These are phyloP conservation scores for Tolypocladium guangdongense DNA, from an alignment of 2,329 filamentous ascomycete genomes.

Conservation along the genomic window DNA sequence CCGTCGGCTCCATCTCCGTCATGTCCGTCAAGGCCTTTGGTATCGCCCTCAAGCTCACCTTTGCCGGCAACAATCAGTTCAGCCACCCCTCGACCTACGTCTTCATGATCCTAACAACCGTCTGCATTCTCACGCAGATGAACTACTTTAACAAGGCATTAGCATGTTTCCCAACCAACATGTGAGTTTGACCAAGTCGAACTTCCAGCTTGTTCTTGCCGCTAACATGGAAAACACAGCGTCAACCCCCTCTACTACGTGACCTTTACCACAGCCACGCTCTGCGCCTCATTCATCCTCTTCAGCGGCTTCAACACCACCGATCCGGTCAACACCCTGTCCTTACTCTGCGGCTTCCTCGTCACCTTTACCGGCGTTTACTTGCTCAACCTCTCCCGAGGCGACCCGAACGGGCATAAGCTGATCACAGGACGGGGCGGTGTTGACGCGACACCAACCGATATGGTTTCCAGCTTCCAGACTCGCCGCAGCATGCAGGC, in stretches of 20 bases:
- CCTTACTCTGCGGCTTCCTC: constrained; percentile 83
- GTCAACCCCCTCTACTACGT: constrained; percentile 97
- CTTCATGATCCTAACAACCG: constrained; percentile 82
- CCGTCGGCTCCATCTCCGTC: constrained; percentile 91
- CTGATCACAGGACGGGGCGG: constrained; percentile 49
- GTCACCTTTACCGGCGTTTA: constrained; percentile 95
- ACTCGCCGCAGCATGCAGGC: constrained; percentile 91
- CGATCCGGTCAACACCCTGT: constrained; percentile 83
- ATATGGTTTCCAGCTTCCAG: constrained; percentile 79
- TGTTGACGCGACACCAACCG: constrained; percentile 76
- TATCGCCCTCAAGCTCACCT: constrained; percentile 90
- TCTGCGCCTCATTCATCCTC: constrained; percentile 90
- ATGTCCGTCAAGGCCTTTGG: constrained; percentile 99
- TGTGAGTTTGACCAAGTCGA: constrained; percentile 47
- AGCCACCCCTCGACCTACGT: constrained; percentile 91
- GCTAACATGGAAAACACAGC: constrained; percentile 33
- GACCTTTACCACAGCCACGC: constrained; percentile 88
- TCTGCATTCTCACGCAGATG: constrained; percentile 98
- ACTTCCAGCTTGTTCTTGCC: not conserved
- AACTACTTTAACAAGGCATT: constrained; percentile 99
- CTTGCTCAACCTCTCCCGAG: constrained; percentile 86
- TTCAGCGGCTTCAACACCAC: constrained; percentile 95
- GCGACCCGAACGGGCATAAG: constrained; percentile 71
- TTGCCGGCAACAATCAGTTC: constrained; percentile 92
- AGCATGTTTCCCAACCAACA: constrained; percentile 92